A percentile compares a stretch with the other conserved stretches of the same genome.
These are phyloP conservation scores for Penicillium coffeae DNA, from an alignment of 495 filamentous ascomycete species.

Conservation along the genomic window DNA sequence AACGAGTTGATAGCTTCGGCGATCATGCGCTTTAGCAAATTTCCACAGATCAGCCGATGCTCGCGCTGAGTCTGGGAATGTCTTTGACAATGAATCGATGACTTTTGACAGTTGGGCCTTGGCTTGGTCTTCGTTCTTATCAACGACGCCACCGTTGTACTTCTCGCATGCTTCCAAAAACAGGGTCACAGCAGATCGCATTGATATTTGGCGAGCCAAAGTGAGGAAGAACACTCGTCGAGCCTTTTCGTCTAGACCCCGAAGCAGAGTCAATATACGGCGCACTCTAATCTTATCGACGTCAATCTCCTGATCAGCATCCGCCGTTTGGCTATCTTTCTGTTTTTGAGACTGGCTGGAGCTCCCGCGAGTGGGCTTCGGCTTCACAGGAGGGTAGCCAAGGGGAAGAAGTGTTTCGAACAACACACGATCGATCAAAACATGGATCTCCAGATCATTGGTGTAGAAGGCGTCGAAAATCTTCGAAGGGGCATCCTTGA, in stretches of 20 bases:
- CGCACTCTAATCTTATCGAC: slow-evolving; percentile 82
- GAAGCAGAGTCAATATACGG: slow-evolving; percentile 75
- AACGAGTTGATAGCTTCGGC: slow-evolving; percentile 85
- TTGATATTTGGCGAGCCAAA: slow-evolving; percentile 66
- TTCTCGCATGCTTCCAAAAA: slow-evolving; percentile 78
- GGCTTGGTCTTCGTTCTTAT: slow-evolving; percentile 63
- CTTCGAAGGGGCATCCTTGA: slow-evolving; percentile 77
- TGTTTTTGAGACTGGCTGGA: slow-evolving; percentile 60
- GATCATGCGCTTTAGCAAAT: slow-evolving; percentile 88
- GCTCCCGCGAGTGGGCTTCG: slow-evolving; percentile 55
- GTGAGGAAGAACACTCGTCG: slow-evolving; percentile 88
- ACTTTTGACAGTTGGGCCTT: slow-evolving; percentile 63
- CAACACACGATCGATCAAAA: slow-evolving; percentile 77
- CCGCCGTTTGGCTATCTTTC: slow-evolving; percentile 46
- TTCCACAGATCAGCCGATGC: slow-evolving; percentile 73
- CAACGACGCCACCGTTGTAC: slow-evolving; percentile 79
- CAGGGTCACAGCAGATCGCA: slow-evolving; percentile 63
- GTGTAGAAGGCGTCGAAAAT: slow-evolving; percentile 88
- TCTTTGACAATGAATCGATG: slow-evolving; percentile 64
- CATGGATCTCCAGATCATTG: slow-evolving; percentile 82
- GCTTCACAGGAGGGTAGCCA: slow-evolving; percentile 74
- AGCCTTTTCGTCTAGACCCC: slow-evolving; percentile 71
- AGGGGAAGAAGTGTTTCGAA: slow-evolving; percentile 84
- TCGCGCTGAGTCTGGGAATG: slow-evolving; percentile 67
- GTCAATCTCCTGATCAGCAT: slow-evolving; percentile 54